Percentiles rank a stretch among this genome's conserved stretches.
Evolutionary conservation across 257 asterid genomes (phyloP).

Genomic region (Rehmannia glutinosa): DNA sequence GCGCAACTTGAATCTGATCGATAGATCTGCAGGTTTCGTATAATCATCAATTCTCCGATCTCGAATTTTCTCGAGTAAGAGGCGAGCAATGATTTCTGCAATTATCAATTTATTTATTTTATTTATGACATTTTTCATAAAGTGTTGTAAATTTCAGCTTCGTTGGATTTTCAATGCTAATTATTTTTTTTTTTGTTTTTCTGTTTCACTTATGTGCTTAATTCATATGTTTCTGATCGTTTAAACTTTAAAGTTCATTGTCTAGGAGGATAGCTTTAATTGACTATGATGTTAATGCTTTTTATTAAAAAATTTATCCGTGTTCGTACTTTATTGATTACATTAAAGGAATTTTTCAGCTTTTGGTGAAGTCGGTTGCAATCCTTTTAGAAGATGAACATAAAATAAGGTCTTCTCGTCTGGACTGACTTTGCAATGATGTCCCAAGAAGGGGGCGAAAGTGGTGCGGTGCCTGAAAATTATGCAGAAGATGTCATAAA

Average conservation of each 20-base stretch:
- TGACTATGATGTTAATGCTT: conserved; percentile 23
- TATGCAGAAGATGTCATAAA: conserved; percentile 27
- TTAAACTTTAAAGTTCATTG: too few species aligned
- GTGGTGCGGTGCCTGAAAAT: conserved; percentile 33
- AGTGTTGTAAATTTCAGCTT: not conserved
- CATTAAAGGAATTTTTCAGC: conserved; percentile 8
- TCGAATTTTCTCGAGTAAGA: conserved; percentile 12
- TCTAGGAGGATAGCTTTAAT: not conserved
- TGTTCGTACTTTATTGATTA: conserved; percentile 4
- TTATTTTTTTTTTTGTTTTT: not conserved
- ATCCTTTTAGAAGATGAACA: not conserved
- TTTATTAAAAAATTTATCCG: not conserved
- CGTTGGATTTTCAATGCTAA: not conserved
- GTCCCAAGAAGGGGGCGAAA: conserved; percentile 44
- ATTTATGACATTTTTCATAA: not conserved
- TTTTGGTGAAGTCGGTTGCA: conserved; percentile 14
- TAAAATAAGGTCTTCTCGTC: not conserved
- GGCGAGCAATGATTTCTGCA: conserved; percentile 4
- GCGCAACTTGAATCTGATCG: conserved; percentile 18
- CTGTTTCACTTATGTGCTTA: not conserved
- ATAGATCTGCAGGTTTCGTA: conserved; percentile 17
- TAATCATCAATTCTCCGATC: conserved; percentile 14
- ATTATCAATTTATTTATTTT: not conserved
- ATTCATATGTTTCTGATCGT: conserved; percentile 10
- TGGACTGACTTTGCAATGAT: conserved; percentile 24